Percentiles rank a stretch among this genome's conserved stretches.
These are phyloP conservation scores for Rubia tinctorum DNA, from an alignment of 305 asterid genomes.

Conservation along the genomic window DNA sequence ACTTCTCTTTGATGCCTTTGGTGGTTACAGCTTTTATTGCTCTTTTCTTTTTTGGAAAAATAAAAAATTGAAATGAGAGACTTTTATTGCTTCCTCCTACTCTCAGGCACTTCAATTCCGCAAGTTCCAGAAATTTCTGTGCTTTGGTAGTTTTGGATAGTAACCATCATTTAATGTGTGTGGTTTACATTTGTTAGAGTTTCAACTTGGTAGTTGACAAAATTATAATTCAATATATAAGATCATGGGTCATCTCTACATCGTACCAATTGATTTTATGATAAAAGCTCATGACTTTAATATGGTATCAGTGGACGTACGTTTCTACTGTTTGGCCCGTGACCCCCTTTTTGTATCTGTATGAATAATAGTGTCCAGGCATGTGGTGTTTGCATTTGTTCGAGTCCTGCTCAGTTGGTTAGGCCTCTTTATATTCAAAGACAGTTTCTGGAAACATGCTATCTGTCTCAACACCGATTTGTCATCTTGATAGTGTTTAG, in stretches of 20 bases:
- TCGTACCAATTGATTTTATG: too few relatives aligned
- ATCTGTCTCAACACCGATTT: neutral
- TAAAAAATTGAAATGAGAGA: neutral
- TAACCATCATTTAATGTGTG: neutral
- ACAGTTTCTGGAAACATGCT: neutral
- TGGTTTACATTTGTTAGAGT: neutral
- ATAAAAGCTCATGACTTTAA: neutral
- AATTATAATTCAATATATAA: too few relatives aligned
- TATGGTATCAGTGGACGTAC: too few relatives aligned
- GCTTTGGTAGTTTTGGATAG: neutral
- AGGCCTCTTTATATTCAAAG: neutral
- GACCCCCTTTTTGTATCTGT: too few relatives aligned
- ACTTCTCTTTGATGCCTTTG: constrained; percentile 3
- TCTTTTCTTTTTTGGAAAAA: too few relatives aligned
- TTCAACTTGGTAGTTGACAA: too few relatives aligned
- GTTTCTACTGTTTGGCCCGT: too few relatives aligned
- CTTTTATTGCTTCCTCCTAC: neutral
- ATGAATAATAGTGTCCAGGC: neutral
- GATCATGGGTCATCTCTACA: too few relatives aligned
- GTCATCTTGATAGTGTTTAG: neutral
- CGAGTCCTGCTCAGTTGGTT: neutral
- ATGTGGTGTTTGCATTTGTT: neutral
- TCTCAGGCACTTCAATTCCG: neutral
- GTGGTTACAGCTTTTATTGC: neutral
- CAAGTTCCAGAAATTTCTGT: neutral